Conservation (phyloP, 23 red algal species). For the Pyropia yezoensis region DNA sequence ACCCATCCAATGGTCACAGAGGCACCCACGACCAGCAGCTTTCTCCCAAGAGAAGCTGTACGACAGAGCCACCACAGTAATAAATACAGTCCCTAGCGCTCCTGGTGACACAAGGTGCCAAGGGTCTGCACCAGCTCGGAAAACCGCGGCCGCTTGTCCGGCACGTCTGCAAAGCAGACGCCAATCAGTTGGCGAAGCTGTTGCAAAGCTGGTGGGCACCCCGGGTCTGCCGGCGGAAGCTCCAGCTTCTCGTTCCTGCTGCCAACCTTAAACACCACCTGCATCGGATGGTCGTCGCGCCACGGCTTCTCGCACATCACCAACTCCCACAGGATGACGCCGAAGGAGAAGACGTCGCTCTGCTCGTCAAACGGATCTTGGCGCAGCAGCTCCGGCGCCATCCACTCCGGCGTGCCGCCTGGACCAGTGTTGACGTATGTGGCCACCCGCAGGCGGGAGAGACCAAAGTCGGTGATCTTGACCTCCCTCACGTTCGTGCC, state of each 20-base stretch:
- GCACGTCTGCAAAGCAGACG: too few species aligned
- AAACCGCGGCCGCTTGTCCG: too few species aligned
- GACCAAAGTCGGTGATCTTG: conserved; percentile 83
- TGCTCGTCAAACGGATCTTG: conserved; percentile 75
- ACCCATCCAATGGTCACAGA: too few species aligned
- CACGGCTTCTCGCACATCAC: conserved; percentile 80
- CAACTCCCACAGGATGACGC: conserved; percentile 88
- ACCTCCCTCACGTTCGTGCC: conserved; percentile 54
- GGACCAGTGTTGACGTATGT: conserved; percentile 64
- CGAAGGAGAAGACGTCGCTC: conserved; percentile 83
- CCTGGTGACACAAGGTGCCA: too few species aligned
- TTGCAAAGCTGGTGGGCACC: too few species aligned
- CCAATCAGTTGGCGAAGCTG: too few species aligned
- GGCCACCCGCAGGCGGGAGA: conserved; percentile 35
- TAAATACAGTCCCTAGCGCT: too few species aligned
- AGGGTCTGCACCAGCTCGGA: too few species aligned
- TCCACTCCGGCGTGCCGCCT: conserved; percentile 89
- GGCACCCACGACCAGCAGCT: too few species aligned
- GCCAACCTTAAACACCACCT: conserved; percentile 74
- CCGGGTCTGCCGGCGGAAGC: conserved; percentile 26
- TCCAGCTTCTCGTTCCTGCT: conserved; percentile 51
- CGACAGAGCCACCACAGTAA: too few species aligned
- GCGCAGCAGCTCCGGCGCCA: conserved; percentile 85
- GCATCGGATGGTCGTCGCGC: conserved; percentile 74
- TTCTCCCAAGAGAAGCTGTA: too few species aligned